Evolutionary conservation across 2,329 filamentous ascomycete species (phyloP).

Genomic region (Botrytis aclada): DNA sequence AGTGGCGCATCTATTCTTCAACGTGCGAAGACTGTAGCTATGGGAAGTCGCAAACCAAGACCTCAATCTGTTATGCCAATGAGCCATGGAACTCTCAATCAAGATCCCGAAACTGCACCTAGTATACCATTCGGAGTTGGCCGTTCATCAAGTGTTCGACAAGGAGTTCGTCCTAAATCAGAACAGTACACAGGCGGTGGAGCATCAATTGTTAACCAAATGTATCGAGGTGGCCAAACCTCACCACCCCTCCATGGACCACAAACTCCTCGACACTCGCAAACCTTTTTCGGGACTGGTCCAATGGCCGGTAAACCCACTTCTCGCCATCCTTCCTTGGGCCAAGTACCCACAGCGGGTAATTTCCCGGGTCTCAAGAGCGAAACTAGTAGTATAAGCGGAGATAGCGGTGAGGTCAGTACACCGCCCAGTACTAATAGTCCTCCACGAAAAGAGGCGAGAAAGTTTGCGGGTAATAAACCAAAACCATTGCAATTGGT

Average conservation of each 20-base stretch:
- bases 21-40: constrained; percentile 60
- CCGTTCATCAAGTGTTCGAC: constrained; percentile 53
- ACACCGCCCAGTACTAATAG: constrained; percentile 48
- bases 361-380: constrained; percentile 66
- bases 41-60: constrained; percentile 44
- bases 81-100: constrained; percentile 44
- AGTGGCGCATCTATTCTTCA: constrained; percentile 53
- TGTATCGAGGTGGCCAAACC: constrained; percentile 71
- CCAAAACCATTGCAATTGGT: constrained; percentile 83
- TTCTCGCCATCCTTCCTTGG: constrained; percentile 51
- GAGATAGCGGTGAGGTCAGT: constrained; percentile 60
- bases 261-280: constrained; percentile 55
- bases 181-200: constrained; percentile 58
- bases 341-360: constrained; percentile 48
- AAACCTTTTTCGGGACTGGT: constrained; percentile 60
- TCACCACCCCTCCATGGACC: constrained; percentile 54
- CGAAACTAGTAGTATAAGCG: constrained; percentile 52
- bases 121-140: constrained; percentile 67
- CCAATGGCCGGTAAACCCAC: constrained; percentile 51
- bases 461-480: constrained; percentile 66
- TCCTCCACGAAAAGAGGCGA: constrained; percentile 57
- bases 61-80: constrained; percentile 57
- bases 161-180: constrained; percentile 54
- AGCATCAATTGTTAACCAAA: constrained; percentile 78
- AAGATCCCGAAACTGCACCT: constrained; percentile 70